phyloP scores from a whole-genome alignment of 2,329 filamentous ascomycete genomes.

The Whalleya microplaca region DNA sequence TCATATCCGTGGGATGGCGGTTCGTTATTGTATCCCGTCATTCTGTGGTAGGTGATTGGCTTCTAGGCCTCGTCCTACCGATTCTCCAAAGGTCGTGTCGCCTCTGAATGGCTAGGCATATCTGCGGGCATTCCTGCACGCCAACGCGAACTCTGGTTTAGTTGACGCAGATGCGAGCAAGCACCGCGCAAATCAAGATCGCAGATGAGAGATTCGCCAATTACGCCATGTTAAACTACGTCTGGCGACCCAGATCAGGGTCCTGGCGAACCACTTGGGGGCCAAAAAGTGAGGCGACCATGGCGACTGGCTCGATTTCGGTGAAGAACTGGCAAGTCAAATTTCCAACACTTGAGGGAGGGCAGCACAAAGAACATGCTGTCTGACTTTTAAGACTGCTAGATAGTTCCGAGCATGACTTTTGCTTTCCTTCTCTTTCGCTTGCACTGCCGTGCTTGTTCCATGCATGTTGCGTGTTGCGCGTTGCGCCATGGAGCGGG shows the following conservation, averaged over 20 bases:
- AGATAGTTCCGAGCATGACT: slow-evolving; percentile 19
- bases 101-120: slow-evolving; percentile 21
- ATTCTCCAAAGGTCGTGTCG: slow-evolving; percentile 10
- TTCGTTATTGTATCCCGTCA: slow-evolving; percentile 5
- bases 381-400: slow-evolving; percentile 16
- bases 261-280: slow-evolving; percentile 21
- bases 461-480: slow-evolving; percentile 24
- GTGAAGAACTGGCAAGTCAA: slow-evolving; percentile 30
- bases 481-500: slow-evolving; percentile 18
- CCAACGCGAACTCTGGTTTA: slow-evolving; percentile 17
- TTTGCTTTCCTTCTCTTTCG: slow-evolving; percentile 13
- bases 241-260: slow-evolving; percentile 11
- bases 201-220: slow-evolving; percentile 11
- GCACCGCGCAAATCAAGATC: slow-evolving; percentile 25
- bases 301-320: slow-evolving; percentile 25
- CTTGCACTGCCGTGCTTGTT: slow-evolving; percentile 1
- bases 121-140: slow-evolving; percentile 23
- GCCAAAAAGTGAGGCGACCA: slow-evolving; percentile 17
- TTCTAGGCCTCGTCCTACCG: slow-evolving; percentile 7
- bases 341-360: slow-evolving; percentile 26
- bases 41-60: slow-evolving; percentile 9
- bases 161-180: slow-evolving; percentile 27
- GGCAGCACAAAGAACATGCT: slow-evolving; percentile 34
- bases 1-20: slow-evolving; percentile 32
- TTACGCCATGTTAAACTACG: slow-evolving; percentile 17